Base-by-base conservation (phyloP, 306 rosid genomes). In the Vigna nakashimae region DNA sequence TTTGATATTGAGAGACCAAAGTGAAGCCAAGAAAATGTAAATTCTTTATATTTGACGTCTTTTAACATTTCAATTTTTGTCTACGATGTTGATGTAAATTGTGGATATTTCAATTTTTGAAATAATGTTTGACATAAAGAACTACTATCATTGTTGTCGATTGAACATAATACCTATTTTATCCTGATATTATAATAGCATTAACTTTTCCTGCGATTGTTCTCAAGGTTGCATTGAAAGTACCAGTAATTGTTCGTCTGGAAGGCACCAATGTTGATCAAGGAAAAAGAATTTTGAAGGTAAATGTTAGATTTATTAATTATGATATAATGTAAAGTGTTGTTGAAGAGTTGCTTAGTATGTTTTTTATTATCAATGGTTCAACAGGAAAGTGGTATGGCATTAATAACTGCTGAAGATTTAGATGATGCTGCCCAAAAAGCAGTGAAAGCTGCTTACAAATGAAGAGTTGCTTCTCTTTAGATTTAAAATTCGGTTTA, bases 241-340 rank as follows among this genome's bases (percentile, higher is more conserved):
- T 95, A 65, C 99, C 99, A 6, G 99, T 95, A 74, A 10, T 95
- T 17, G 99, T 95, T 76, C 97, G 99, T 69, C 99, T 95, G 40
- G 99, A 95, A 85, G 99, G 99, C 85, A 95, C 99, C 75, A 95
- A 95, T 9, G 98, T 95, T 46, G 99, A 92, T 73, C 89, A 92
- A 81, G 99, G 99, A 73, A 95, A 91, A 87, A 87, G 91, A 86
- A 95, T 91, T 78, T 77, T 95, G 79, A 95, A 95, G 98, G 93
- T 86, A 82, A 78, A 22, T 71, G 48, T 17, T 71, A 42, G 64
- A 77, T 60, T 63, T 75, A 4, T 62, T 60, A 38, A 17, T 42
- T 9, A 6, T 36, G 0, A 42, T 42, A 9, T 42, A 42, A 42
- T 42, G 3, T 2, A 42, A 42, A 34, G 38, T 42, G 3, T 9